Evolutionary conservation across 768 basidiomycete species (phyloP).

Genomic region (Psilocybe azurescens): DNA sequence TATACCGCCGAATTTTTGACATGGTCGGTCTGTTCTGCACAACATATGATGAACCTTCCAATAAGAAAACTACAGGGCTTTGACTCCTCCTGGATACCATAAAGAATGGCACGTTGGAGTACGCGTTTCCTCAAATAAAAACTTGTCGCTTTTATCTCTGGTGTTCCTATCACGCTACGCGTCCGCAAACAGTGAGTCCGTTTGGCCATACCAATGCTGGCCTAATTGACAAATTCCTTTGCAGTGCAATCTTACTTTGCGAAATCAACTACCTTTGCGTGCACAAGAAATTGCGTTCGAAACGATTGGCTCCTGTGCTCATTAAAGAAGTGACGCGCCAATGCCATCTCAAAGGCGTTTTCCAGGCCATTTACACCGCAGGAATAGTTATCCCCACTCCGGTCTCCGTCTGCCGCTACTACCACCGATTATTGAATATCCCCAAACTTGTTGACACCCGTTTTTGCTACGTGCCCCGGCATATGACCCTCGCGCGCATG

Average conservation of each 20-base stretch:
- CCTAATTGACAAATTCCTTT: neutral
- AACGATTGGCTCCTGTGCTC: constrained; percentile 92
- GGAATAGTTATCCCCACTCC: constrained; percentile 95
- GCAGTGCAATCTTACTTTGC: constrained; percentile 60
- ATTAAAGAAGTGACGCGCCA: constrained; percentile 98
- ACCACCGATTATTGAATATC: constrained; percentile 90
- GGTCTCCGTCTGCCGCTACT: constrained; percentile 89
- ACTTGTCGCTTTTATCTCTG: constrained; percentile 96
- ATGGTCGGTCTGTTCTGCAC: constrained; percentile 57
- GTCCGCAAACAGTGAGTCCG: constrained; percentile 78
- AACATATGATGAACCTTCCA: neutral
- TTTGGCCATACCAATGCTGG: neutral
- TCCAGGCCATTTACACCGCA: constrained; percentile 97
- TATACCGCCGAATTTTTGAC: constrained; percentile 93
- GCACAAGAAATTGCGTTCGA: constrained; percentile 96
- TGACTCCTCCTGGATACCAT: constrained; percentile 91
- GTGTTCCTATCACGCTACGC: constrained; percentile 85
- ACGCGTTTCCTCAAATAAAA: constrained; percentile 86
- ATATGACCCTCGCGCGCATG: constrained; percentile 92
- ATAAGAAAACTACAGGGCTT: constrained; percentile 63
- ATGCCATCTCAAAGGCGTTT: constrained; percentile 86
- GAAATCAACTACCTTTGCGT: constrained; percentile 99
- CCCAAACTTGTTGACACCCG: constrained; percentile 89
- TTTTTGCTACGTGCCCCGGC: constrained; percentile 88
- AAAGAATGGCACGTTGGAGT: constrained; percentile 98